A percentile compares a stretch with the other conserved stretches of the same genome.
These are phyloP conservation scores for Vicia villosa DNA, from an alignment of 306 rosid species.

Conservation along the genomic window DNA sequence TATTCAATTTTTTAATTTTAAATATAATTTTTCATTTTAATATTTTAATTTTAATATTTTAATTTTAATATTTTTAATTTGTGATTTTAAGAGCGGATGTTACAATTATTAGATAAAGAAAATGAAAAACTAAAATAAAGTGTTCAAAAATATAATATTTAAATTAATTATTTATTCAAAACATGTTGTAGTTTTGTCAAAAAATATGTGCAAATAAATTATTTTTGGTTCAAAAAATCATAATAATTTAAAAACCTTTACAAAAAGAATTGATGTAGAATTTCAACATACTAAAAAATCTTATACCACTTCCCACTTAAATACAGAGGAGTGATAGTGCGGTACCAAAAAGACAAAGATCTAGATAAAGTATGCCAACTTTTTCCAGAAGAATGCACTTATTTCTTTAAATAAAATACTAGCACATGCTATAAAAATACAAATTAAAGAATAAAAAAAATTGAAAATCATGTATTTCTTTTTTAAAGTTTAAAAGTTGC, in stretches of 20 bases:
- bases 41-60: too few relatives aligned
- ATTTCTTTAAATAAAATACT: background rate
- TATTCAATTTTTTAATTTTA: too few relatives aligned
- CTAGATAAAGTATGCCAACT: slow-evolving; percentile 5
- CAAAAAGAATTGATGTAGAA: background rate
- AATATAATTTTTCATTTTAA: too few relatives aligned
- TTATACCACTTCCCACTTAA: background rate
- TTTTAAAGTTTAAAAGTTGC: too few relatives aligned
- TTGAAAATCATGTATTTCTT: too few relatives aligned
- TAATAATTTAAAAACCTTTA: background rate
- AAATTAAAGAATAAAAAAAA: too few relatives aligned
- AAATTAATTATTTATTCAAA: background rate
- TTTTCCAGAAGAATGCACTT: background rate
- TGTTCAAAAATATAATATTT: too few relatives aligned
- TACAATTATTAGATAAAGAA: too few relatives aligned
- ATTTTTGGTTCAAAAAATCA: background rate
- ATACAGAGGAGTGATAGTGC: background rate
- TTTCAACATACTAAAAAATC: background rate
- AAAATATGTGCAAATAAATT: background rate
- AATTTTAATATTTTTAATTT: too few relatives aligned
- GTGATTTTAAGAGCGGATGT: too few relatives aligned
- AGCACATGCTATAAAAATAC: too few relatives aligned
- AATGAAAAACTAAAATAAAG: too few relatives aligned
- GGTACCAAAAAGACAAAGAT: slow-evolving; percentile 3
- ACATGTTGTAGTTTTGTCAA: background rate